Evolutionary conservation across 768 basidiomycete genomes (phyloP).

Genomic region (Butyriboletus loyo): DNA sequence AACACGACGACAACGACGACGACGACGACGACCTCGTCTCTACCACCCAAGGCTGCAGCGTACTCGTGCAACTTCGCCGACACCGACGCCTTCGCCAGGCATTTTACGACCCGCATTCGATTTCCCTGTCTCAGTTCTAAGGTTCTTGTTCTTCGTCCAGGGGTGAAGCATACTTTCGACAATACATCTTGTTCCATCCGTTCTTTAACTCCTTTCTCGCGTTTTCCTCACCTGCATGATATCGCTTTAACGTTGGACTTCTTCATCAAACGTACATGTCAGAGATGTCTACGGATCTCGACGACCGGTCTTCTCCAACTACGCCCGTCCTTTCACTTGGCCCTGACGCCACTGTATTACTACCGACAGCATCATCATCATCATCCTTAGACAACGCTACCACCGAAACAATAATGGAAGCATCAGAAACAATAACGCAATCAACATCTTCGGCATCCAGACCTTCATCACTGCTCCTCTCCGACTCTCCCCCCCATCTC

Average conservation of each 20-base stretch:
- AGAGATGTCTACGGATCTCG: slow-evolving; percentile 25
- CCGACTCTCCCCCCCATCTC: slow-evolving; percentile 28
- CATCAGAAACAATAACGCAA: slow-evolving; percentile 16
- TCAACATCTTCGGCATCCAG: slow-evolving; percentile 13
- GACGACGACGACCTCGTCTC: background rate
- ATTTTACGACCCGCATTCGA: slow-evolving; percentile 1
- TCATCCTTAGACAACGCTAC: slow-evolving; percentile 22
- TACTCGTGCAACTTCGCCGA: background rate
- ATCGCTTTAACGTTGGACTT: slow-evolving; percentile 12
- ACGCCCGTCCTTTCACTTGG: slow-evolving; percentile 11
- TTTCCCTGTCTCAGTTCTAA: slow-evolving; percentile 7
- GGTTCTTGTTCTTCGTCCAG: slow-evolving; percentile 7
- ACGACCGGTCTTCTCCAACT: slow-evolving; percentile 18
- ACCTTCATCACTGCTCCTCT: slow-evolving; percentile 18
- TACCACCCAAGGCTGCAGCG: background rate
- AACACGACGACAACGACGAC: slow-evolving; percentile 8
- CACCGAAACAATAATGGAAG: slow-evolving; percentile 19
- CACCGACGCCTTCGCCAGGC: background rate
- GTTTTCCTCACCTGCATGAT: slow-evolving; percentile 16
- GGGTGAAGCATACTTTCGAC: slow-evolving; percentile 7
- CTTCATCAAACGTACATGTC: slow-evolving; percentile 13
- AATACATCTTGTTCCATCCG: slow-evolving; percentile 1
- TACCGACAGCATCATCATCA: slow-evolving; percentile 17
- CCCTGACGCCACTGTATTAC: slow-evolving; percentile 25
- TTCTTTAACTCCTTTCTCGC: background rate